Conservation (phyloP, 345 rosid species). For the Erodium maritimum region DNA sequence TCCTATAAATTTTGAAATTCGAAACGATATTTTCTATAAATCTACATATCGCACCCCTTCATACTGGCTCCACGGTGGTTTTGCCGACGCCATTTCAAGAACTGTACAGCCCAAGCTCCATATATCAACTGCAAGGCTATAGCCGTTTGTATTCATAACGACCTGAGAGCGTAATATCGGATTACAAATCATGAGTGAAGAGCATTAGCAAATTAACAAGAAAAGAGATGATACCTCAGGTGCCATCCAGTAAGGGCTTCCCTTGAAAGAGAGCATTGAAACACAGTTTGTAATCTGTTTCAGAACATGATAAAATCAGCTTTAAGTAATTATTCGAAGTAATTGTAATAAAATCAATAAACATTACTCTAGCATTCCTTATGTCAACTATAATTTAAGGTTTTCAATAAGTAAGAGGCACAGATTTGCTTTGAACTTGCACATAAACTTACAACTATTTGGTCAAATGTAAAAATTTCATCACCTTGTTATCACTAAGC, state of each 20-base stretch:
- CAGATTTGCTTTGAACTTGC: background rate
- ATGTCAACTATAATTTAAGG: background rate
- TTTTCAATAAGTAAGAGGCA: background rate
- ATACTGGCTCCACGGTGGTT: constrained; percentile 85
- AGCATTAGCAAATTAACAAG: background rate
- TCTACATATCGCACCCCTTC: constrained; percentile 66
- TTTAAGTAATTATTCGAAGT: too few species aligned
- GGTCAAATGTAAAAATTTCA: background rate
- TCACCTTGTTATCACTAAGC: background rate
- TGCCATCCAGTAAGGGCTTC: constrained; percentile 99
- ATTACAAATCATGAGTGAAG: constrained; percentile 1
- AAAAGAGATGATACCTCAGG: constrained; percentile 59
- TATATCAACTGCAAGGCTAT: constrained; percentile 72
- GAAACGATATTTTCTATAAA: background rate
- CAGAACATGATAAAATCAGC: constrained; percentile 10
- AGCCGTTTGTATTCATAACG: constrained; percentile 55
- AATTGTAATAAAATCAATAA: too few species aligned
- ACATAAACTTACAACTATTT: background rate
- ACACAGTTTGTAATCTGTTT: constrained; percentile 54
- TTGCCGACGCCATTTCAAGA: constrained; percentile 78
- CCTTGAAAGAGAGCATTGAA: constrained; percentile 93
- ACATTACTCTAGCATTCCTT: background rate
- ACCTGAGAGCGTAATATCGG: constrained; percentile 34
- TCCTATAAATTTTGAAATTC: constrained; percentile 2
- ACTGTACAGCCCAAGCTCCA: constrained; percentile 93